These are phyloP conservation scores for Canavalia ensiformis DNA, from an alignment of 306 rosid genomes.

Conservation along the genomic window DNA sequence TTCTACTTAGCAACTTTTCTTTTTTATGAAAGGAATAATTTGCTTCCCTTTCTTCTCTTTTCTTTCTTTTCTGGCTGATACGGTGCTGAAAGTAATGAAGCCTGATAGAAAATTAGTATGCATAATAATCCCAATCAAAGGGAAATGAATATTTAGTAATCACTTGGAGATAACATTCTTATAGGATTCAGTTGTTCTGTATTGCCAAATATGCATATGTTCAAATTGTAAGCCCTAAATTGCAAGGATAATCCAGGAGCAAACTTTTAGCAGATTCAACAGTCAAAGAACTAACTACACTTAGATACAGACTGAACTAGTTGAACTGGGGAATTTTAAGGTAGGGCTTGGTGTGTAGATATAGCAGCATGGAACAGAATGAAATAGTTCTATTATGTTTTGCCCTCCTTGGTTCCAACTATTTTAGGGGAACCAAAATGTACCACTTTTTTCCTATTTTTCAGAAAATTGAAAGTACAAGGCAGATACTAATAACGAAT, in stretches of 20 bases:
- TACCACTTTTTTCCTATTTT: background rate
- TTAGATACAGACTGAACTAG: slow-evolving; percentile 7
- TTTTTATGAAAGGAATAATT: background rate
- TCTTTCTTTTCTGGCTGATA: background rate
- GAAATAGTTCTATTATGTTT: background rate
- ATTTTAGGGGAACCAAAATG: slow-evolving; percentile 6
- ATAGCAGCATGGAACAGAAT: background rate
- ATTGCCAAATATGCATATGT: slow-evolving; percentile 8
- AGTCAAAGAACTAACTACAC: background rate
- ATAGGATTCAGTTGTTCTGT: slow-evolving; percentile 28
- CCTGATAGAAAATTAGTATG: slow-evolving; percentile 2
- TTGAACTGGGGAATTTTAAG: slow-evolving; percentile 8
- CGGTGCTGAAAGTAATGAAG: background rate
- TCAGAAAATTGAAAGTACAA: too few relatives aligned
- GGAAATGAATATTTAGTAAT: slow-evolving; percentile 15
- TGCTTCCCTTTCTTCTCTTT: background rate
- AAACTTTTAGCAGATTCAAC: slow-evolving; percentile 18
- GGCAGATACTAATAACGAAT: too few relatives aligned
- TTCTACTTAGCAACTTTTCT: background rate
- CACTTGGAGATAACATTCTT: background rate
- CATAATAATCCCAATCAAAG: background rate
- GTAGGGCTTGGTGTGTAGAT: background rate
- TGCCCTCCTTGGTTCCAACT: background rate
- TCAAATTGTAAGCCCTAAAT: slow-evolving; percentile 27
- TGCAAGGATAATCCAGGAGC: slow-evolving; percentile 1